Evolutionary conservation across 352 stramenopile genomes (phyloP), one percentile per base, ranked within the genome.

Genomic region (Phytophthora brassicae): DNA sequence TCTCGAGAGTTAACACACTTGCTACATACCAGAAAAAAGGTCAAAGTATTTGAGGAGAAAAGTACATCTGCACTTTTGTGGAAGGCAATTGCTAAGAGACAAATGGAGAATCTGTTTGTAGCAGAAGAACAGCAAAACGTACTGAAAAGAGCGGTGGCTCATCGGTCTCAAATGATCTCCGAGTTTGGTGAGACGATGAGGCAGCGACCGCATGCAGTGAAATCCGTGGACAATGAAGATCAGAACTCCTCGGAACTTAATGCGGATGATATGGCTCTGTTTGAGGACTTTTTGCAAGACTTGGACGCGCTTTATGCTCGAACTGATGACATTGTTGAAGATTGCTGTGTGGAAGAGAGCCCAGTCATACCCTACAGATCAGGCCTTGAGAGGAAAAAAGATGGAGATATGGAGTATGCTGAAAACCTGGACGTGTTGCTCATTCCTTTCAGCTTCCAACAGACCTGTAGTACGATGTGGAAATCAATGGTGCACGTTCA

Each of bases 261-360:
- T 16, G 6, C 38, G 4, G 53, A 70, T 3, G 63, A 61, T 31
- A 43, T 35, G 14, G 50, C 44, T 22, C 17, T 70, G 33, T 66
- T 74, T 43, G 29, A 70, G 24, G 50, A 60, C 3, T 74, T 53
- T 14, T 35, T 74, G 41, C 49, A 55, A 14, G 60, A 74, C 9
- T 45, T 74, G 24, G 55, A 68, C 35, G n/a, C 17, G 5, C 24
- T 68, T 17, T 68, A 72, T 41, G 13, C 35, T 9, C 35, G 56
- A 36, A 72, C 58, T 11, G 48, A 64, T 33, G 52, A 59, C 2
- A 44, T 52, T 20, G 57, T 72, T 36, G 14, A 28, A 38, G 53
- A 39, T 31, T 64, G 28, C 8, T 52, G 46, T 5, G n/a, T 59
- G 8, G 53, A 52, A 11, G 23, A 38, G 19, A 26, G 31, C 6